Evolutionary conservation across 2,329 filamentous ascomycete species (phyloP), one percentile per base, ranked within the genome.

Genomic region (Periconia digitata): DNA sequence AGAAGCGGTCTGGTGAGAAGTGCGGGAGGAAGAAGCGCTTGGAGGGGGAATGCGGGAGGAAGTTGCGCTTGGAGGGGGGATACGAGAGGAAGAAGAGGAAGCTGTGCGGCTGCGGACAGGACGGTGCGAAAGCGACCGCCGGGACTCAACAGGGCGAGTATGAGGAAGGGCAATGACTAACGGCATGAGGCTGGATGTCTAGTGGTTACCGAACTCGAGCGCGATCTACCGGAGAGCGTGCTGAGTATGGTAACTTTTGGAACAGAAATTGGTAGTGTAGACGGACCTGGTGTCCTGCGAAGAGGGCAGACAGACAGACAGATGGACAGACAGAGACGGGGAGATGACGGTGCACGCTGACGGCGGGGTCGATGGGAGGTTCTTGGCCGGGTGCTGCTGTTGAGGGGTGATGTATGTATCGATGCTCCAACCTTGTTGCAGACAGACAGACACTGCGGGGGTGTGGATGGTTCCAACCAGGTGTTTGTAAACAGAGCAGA

Each of bases 151-250:
- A 49, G 59, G 53, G 54, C 59, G 65, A 63, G 53, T 60, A 56
- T 65, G 58, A 58, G 67, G 66, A 58, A 71, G 65, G 63, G 66
- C 61, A 65, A 70, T 64, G 63, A 72, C 70, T 72, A 71, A 72
- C 70, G 69, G 69, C 70, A 73, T 73, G 67, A 67, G 64, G 64
- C 60, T 67, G 62, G 62, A 58, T 57, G 55, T 59, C 42, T 48
- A 58, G 56, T 44, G 58, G 58, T 59, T 58, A 64, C 62, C 62
- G 64, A 53, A 63, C 69, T 65, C 62, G 56, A 59, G 61, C 57
- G 67, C 59, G 58, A 70, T 69, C 67, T 72, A 46, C 65, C 62
- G 70, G 69, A 72, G 70, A 71, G 62, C 50, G 66, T 38, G 68
- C 61, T 60, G 66, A 67, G 68, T 60, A 52, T 66, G 62, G 62